Base-by-base conservation (phyloP, 2,329 filamentous ascomycete species). In the Talaromyces sp. region DNA sequence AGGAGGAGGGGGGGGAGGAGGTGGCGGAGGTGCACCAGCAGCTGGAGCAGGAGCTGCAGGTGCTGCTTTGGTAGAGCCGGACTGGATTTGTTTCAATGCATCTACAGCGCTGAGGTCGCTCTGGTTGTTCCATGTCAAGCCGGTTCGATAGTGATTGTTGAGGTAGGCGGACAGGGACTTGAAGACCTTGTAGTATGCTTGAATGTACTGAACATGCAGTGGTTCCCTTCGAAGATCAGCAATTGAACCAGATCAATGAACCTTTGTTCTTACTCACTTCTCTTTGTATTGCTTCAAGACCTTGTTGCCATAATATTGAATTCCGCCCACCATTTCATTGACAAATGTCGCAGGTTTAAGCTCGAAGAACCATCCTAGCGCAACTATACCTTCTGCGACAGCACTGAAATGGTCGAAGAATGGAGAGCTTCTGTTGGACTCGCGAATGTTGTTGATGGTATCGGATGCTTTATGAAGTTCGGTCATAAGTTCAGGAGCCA, bases 251-350 rank as follows among this genome's bases (percentile, higher is more conserved):
- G 4, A 31, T 6, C 27, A 31, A 31, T 8, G 27, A 31, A 31
- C 27, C 16, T 27, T 19, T 9, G n/a, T 10, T 11, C 14, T 31
- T 33, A 68, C 85, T 70, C 76, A 90, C 88, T 87, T 90, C 68
- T 91, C 93, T 80, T 96, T 97, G 78, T 90, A 89, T 72, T 96
- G 90, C 80, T 93, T 96, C 70, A 98, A 82, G 43, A 99, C 91
- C 71, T 93, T 88, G 82, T 99, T 98, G 39, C 95, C 95, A 72
- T 92, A 97, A 81, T 96, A 96, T 76, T 98, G 90, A 47, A 93
- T 92, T 60, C 92, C 90, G 35, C 89, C 89, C 22, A 96, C 84
- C 66, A 89, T 89, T 70, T 97, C 93, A 56, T 89, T 89, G 56
- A 98, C 90, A 72, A 93, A 91, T 73, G 95, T 93, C 69, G 86